Evolutionary conservation across 345 rosid species (phyloP), one percentile per base, ranked within the genome.

Genomic region (Boechera retrofracta): DNA sequence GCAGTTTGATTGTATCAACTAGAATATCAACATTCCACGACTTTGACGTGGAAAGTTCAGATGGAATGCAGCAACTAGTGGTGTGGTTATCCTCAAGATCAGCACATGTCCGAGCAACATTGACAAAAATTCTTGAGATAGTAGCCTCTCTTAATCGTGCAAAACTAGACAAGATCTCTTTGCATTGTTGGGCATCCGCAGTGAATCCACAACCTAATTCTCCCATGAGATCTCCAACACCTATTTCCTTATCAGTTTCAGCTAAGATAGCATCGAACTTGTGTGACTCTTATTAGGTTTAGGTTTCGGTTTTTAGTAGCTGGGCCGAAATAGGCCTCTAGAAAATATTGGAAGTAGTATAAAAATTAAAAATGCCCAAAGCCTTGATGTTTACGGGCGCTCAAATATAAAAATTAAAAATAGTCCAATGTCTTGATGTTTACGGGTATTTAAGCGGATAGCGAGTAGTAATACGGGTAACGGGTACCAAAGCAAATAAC

Each of bases 11-110:
- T 28, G 97, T 81, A 64, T 85, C 85, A 70, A 90, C 78, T 64
- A 92, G 90, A 65, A 90, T 79, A 36, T 88, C 94, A 77, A 83
- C 72, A 77, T 92, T 85, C 98, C 98, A 94, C 33, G 96, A 87
- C 81, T 71, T 86, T 48, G 54, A 62, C 18, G 32, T 13, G 54
- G 77, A 38, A 56, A 77, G 62, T 47, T 72, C 98, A 76, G 85
- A 44, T 65, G 83, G 71, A 52, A 76, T 68, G 82, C 74, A 68
- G 77, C 78, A 83, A 77, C 92, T 92, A 81, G 83, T 64, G 74
- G 76, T 87, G 66, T 85, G 73, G 11, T 49, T 72, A 59, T 78
- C 77, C 41, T 78, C 81, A n/a, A 32, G 56, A 66, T 72, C 81
- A 48, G 42, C 47, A 73, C 80, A 88, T 64, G 88, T 79, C 55